Evolutionary conservation across 352 stramenopile species (phyloP).

Genomic region (Globisporangium paroecandrum): DNA sequence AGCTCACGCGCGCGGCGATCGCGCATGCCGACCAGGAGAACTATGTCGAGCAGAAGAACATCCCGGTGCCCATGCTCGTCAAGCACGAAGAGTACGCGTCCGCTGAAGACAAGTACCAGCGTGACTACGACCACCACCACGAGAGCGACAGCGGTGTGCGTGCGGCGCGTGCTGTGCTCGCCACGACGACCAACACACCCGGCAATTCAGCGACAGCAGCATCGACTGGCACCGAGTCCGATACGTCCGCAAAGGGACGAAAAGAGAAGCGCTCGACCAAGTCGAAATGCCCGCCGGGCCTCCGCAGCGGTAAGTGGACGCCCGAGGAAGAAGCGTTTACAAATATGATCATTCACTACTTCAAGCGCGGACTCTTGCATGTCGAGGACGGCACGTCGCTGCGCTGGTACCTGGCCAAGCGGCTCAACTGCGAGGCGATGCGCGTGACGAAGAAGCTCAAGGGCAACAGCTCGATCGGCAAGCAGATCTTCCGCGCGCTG

Average conservation of each 20-base stretch:
- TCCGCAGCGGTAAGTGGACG: conserved; percentile 86
- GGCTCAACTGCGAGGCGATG: conserved; percentile 86
- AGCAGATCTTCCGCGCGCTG: conserved; percentile 83
- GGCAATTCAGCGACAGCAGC: background rate
- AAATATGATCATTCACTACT: conserved; percentile 85
- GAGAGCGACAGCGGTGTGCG: conserved; percentile 17
- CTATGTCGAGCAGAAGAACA: conserved; percentile 15
- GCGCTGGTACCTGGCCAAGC: conserved; percentile 83
- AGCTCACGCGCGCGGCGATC: conserved; percentile 10
- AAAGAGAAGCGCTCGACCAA: conserved; percentile 77
- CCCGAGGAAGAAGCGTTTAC: conserved; percentile 78
- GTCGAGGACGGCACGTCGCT: conserved; percentile 82
- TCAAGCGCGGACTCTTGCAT: conserved; percentile 73
- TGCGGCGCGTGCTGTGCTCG: background rate
- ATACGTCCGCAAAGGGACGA: conserved; percentile 11
- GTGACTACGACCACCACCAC: conserved; percentile 12
- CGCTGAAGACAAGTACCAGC: conserved; percentile 18
- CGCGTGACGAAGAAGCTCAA: conserved; percentile 89
- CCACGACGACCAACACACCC: conserved; percentile 1
- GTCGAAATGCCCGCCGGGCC: conserved; percentile 76
- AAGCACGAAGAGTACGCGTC: conserved; percentile 20
- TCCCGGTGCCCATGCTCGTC: conserved; percentile 13
- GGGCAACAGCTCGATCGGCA: conserved; percentile 84
- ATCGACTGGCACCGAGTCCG: conserved; percentile 14
- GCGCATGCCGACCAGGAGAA: conserved; percentile 18